Conservation (phyloP, 1,139 yeast species). For the Candida albicans region DNA sequence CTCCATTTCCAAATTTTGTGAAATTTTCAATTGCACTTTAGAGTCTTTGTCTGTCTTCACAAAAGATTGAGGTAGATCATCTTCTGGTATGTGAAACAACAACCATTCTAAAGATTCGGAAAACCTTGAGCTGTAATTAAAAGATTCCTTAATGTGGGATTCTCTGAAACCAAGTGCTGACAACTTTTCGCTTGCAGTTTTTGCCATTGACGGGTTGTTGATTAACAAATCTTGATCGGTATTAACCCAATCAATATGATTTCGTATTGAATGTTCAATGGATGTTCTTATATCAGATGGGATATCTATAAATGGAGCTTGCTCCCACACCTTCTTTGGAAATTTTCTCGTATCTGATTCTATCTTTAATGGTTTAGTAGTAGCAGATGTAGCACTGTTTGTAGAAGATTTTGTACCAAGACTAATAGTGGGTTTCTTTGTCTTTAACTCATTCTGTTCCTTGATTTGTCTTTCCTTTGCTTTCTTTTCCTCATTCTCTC, state of each 20-base stretch:
- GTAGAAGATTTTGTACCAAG: conserved; percentile 20
- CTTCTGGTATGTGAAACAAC: conserved; percentile 87
- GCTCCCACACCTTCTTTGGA: conserved; percentile 66
- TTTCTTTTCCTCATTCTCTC: conserved; percentile 41
- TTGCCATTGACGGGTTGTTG: not conserved
- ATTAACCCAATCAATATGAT: conserved; percentile 55
- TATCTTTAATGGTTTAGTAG: conserved; percentile 1
- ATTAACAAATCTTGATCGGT: conserved; percentile 16
- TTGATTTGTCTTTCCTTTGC: conserved; percentile 47
- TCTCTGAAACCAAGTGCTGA: conserved; percentile 63
- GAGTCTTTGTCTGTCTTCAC: conserved; percentile 48
- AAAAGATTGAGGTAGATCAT: conserved; percentile 72
- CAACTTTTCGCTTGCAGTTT: conserved; percentile 21
- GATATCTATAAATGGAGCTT: conserved; percentile 56
- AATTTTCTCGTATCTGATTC: conserved; percentile 25
- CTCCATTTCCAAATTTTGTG: conserved; percentile 42
- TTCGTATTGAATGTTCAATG: conserved; percentile 54
- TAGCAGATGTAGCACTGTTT: not conserved
- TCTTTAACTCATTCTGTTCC: conserved; percentile 37
- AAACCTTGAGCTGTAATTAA: conserved; percentile 56
- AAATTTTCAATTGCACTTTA: conserved; percentile 47
- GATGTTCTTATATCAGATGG: conserved; percentile 49
- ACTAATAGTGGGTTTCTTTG: conserved; percentile 43
- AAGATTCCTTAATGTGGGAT: conserved; percentile 70
- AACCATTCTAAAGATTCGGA: conserved; percentile 75